Evolutionary conservation across 2,329 filamentous ascomycete species (phyloP).

Genomic region (Cladosporium sphaerospermum): DNA sequence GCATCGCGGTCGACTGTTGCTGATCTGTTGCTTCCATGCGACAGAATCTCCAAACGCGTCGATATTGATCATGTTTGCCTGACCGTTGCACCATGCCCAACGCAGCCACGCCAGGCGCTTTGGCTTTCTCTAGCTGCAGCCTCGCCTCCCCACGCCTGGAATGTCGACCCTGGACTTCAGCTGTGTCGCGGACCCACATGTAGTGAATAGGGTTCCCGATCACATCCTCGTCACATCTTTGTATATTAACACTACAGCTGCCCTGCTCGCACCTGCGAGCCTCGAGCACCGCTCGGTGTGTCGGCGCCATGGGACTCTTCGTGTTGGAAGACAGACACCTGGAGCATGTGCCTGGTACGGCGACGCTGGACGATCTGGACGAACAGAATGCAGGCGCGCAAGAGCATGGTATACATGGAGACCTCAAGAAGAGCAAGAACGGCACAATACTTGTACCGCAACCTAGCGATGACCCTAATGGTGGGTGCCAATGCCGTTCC

Average conservation of each 20-base stretch:
- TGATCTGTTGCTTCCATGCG: no score
- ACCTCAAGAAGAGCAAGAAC: constrained; percentile 24
- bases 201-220: not conserved
- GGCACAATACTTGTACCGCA: constrained; percentile 72
- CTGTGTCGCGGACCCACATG: not conserved
- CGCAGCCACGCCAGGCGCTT: no score
- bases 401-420: constrained; percentile 11
- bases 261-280: not conserved
- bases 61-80: no score
- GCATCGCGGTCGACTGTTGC: no score
- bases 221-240: not conserved
- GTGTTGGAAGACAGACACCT: constrained; percentile 17
- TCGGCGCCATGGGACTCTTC: constrained; percentile 16
- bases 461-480: constrained; percentile 83
- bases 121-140: no score
- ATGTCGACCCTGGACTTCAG: not conserved
- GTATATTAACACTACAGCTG: not conserved
- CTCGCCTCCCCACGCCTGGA: constrained; percentile 1
- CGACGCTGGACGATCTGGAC: constrained; percentile 35
- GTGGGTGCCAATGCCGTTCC: constrained; percentile 58
- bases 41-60: no score
- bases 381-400: constrained; percentile 17
- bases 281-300: not conserved
- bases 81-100: no score
- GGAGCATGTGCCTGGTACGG: constrained; percentile 33